Conservation (phyloP, 1,139 yeast species). For the Candida dubliniensis region DNA sequence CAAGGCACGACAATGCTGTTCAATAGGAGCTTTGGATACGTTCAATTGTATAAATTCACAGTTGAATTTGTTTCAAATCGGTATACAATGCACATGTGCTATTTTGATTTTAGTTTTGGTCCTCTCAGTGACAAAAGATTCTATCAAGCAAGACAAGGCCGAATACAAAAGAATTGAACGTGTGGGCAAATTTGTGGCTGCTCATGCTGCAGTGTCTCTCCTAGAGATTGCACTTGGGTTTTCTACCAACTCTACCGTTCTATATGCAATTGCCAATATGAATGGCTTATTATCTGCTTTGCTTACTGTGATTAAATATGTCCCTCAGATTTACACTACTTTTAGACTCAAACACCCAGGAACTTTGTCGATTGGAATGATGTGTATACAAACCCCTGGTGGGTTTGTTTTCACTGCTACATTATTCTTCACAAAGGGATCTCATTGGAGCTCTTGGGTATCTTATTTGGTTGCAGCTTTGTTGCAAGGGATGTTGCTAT, state of each 20-base stretch:
- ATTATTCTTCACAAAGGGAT: slow-evolving; percentile 68
- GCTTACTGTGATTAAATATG: slow-evolving; percentile 68
- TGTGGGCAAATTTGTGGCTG: slow-evolving; percentile 40
- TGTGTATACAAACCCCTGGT: slow-evolving; percentile 89
- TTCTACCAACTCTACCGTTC: slow-evolving; percentile 18
- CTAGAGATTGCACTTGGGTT: slow-evolving; percentile 35
- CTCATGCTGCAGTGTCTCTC: slow-evolving; percentile 37
- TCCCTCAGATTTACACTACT: slow-evolving; percentile 80
- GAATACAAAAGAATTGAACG: slow-evolving; percentile 45
- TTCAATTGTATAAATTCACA: slow-evolving; percentile 73
- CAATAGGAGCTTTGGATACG: slow-evolving; percentile 33
- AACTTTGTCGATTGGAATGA: slow-evolving; percentile 75
- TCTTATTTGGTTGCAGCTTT: slow-evolving; percentile 74
- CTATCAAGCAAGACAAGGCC: slow-evolving; percentile 45
- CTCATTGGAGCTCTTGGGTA: slow-evolving; percentile 87
- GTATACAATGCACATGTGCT: slow-evolving; percentile 67
- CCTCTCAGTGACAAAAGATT: slow-evolving; percentile 44
- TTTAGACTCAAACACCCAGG: slow-evolving; percentile 73
- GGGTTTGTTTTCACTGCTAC: slow-evolving; percentile 78
- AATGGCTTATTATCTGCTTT: slow-evolving; percentile 65
- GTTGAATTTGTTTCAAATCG: slow-evolving; percentile 68
- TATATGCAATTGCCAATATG: slow-evolving; percentile 50
- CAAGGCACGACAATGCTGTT: slow-evolving; percentile 56
- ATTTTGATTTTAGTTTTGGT: slow-evolving; percentile 58
- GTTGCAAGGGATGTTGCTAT: slow-evolving; percentile 48